phyloP scores from a whole-genome alignment of 352 stramenopile species.

The Phytophthora quininea region DNA sequence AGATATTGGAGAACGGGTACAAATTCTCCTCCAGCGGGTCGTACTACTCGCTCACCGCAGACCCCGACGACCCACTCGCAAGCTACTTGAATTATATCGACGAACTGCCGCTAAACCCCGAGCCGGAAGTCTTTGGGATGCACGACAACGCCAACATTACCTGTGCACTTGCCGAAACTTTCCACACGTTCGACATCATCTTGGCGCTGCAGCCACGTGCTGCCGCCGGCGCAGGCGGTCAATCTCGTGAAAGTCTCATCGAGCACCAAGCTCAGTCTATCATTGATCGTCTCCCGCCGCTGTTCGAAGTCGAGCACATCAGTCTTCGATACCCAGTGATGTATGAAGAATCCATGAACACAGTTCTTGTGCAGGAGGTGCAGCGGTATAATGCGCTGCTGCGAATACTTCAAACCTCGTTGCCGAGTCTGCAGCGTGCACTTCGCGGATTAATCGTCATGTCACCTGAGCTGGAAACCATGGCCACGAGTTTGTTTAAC shows the following conservation, averaged over 20 bases:
- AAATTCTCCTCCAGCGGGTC: slow-evolving; percentile 83
- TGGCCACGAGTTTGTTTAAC: slow-evolving; percentile 87
- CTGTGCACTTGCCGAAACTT: slow-evolving; percentile 90
- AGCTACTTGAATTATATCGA: slow-evolving; percentile 96
- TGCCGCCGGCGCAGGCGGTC: slow-evolving; percentile 57
- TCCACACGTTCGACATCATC: slow-evolving; percentile 89
- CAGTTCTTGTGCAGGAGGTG: slow-evolving; percentile 90
- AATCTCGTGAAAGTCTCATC: slow-evolving; percentile 83
- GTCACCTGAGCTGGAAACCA: slow-evolving; percentile 85
- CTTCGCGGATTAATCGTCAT: slow-evolving; percentile 87
- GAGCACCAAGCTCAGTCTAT: slow-evolving; percentile 75
- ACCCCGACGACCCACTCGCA: slow-evolving; percentile 67
- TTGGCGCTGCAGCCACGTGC: slow-evolving; percentile 80
- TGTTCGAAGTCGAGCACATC: slow-evolving; percentile 85
- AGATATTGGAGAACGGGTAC: slow-evolving; percentile 79
- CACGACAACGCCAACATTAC: slow-evolving; percentile 95
- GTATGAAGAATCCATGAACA: slow-evolving; percentile 97
- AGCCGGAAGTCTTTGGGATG: slow-evolving; percentile 94
- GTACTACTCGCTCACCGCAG: slow-evolving; percentile 86
- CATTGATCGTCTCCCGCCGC: slow-evolving; percentile 55
- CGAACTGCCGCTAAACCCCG: slow-evolving; percentile 88
- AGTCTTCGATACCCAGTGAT: slow-evolving; percentile 87
- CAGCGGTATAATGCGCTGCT: slow-evolving; percentile 88
- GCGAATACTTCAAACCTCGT: slow-evolving; percentile 63
- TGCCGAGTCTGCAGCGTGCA: slow-evolving; percentile 73